Base-by-base conservation (phyloP, 495 filamentous ascomycete genomes). In the Articulospora tetracladia region DNA sequence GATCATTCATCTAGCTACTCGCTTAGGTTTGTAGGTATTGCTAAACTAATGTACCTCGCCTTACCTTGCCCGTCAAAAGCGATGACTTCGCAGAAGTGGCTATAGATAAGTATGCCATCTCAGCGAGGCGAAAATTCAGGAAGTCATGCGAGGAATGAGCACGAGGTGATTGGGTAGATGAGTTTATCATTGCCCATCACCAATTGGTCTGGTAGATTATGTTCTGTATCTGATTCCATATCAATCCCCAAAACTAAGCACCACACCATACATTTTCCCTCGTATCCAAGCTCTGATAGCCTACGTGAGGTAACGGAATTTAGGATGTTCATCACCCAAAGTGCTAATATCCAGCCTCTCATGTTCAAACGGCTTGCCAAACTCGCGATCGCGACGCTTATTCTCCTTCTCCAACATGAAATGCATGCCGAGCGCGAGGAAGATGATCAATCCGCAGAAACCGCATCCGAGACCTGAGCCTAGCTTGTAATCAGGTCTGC, bases 381-480 rank as follows among this genome's bases (percentile, higher is more conserved):
- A 66, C 15, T 66, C 22, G 25, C 65, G 34, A 55, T 73, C 71
- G 12, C 70, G 59, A 36, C 60, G 67, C 50, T 57, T 57, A 59
- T 73, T 73, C 41, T 73, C 71, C 47, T 60, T 26, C 11, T 48
- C 57, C 63, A 73, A 53, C 30, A 58, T 64, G 10, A 69, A 4
- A 51, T 68, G 66, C 41, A 73, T 49, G 10, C 66, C 68, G 39
- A 71, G 20, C 1, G 70, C 65, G 47, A 74, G 53, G 22, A 72
- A 24, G 17, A 59, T 60, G 58, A 72, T 71, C 26, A 63, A 48
- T 12, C 72, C 70, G 47, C 67, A 69, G 15, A 74, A 66, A 1
- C 63, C 72, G 54, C 64, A 64, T 0, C 70, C 72, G 51, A 74
- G 57, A 15, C 66, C 67, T 63, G 67, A 68, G 0, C 72, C 72